These are phyloP conservation scores for Aspergillus niger DNA, from an alignment of 2,329 filamentous ascomycete genomes.

Conservation along the genomic window DNA sequence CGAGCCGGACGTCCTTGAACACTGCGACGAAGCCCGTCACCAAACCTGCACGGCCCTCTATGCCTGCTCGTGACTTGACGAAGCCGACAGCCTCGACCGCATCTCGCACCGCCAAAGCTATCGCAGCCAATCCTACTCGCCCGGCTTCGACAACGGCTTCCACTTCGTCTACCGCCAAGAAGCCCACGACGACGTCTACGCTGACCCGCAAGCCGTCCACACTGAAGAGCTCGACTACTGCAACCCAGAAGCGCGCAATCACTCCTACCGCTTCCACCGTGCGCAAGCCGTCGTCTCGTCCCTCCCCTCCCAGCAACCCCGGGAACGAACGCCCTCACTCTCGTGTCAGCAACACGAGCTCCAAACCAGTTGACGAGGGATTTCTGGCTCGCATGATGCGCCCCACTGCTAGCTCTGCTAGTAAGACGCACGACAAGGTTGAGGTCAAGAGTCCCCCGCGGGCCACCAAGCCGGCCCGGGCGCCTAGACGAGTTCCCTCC, in stretches of 20 bases:
- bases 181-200: constrained; percentile 20
- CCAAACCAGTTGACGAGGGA: constrained; percentile 46
- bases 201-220: constrained; percentile 42
- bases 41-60: constrained; percentile 32
- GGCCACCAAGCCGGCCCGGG: constrained; percentile 23
- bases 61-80: constrained; percentile 31
- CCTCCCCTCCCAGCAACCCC: constrained; percentile 33
- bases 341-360: constrained; percentile 40
- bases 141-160: constrained; percentile 44
- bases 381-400: constrained; percentile 56
- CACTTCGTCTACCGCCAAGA: constrained; percentile 44
- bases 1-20: constrained; percentile 35
- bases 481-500: constrained; percentile 27
- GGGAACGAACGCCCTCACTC: constrained; percentile 43
- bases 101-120: constrained; percentile 37
- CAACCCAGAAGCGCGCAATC: constrained; percentile 25
- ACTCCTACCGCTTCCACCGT: constrained; percentile 28
- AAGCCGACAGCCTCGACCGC: constrained; percentile 28
- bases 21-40: constrained; percentile 29
- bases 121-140: constrained; percentile 44
- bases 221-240: constrained; percentile 30
- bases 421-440: constrained; percentile 51
- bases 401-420: constrained; percentile 53
- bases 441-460: constrained; percentile 45
- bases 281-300: constrained; percentile 36